phyloP scores from a whole-genome alignment of 495 filamentous ascomycete species.

The Aspergillus cavernicola region DNA sequence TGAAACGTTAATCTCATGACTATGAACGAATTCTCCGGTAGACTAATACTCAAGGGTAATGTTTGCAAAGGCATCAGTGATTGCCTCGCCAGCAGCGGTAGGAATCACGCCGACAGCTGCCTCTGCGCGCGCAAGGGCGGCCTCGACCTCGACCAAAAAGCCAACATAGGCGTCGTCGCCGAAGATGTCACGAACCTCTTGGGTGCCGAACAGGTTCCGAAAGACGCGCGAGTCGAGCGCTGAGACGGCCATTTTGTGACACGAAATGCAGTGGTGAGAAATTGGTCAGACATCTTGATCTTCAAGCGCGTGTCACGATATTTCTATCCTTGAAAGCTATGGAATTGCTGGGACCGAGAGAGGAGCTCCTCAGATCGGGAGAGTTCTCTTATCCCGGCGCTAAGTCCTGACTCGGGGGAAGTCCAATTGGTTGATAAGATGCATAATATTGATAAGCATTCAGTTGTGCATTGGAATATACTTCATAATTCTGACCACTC shows the following conservation, averaged over 20 bases:
- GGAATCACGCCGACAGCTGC: constrained; percentile 42
- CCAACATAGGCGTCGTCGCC: constrained; percentile 44
- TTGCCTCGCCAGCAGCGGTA: constrained; percentile 30
- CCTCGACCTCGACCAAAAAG: constrained; percentile 45
- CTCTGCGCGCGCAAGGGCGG: constrained; percentile 45
- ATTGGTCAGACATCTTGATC: no score
- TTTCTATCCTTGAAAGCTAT: no score
- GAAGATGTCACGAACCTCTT: constrained; percentile 48
- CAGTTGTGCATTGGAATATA: no score
- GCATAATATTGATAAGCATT: no score
- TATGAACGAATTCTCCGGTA: background rate
- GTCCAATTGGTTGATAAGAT: no score
- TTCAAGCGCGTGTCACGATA: no score
- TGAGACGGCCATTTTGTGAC: background rate
- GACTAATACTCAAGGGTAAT: constrained; percentile 25
- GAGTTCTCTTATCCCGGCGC: no score
- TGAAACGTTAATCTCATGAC: background rate
- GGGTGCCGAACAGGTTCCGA: constrained; percentile 44
- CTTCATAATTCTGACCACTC: no score
- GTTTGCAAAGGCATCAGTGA: constrained; percentile 31
- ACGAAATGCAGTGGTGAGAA: background rate
- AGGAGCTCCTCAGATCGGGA: no score
- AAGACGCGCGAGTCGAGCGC: constrained; percentile 46
- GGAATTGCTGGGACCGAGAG: no score
- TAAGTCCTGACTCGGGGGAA: no score